phyloP scores from a whole-genome alignment of 805 yeast genomes.

The Wickerhamiella cacticola region DNA sequence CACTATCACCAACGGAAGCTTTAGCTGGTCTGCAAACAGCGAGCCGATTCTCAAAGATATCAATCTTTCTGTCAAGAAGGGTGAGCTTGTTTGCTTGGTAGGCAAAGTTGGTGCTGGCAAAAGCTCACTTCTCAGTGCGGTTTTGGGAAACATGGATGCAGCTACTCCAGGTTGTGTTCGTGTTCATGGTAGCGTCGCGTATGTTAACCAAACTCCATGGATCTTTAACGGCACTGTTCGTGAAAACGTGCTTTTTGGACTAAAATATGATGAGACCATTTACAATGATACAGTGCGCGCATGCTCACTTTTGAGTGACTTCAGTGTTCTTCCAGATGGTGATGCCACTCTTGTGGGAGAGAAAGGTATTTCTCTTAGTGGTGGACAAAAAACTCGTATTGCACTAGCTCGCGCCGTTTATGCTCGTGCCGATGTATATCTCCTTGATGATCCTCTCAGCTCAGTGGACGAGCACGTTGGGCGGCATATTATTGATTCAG shows the following conservation, averaged over 20 bases:
- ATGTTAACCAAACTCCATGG: conserved; percentile 90
- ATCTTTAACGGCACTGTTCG: conserved; percentile 86
- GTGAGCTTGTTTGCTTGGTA: conserved; percentile 72
- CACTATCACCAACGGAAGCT: conserved; percentile 29
- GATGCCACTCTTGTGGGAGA: conserved; percentile 76
- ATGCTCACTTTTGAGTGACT: conserved; percentile 56
- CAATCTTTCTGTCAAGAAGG: conserved; percentile 58
- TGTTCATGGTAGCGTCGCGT: conserved; percentile 70
- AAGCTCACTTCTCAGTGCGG: conserved; percentile 66
- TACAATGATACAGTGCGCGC: conserved; percentile 47
- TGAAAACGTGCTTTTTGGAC: conserved; percentile 64
- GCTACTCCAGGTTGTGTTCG: conserved; percentile 60
- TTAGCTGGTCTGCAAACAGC: conserved; percentile 49
- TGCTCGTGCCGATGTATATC: conserved; percentile 49
- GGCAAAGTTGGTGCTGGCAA: conserved; percentile 90
- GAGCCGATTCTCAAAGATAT: conserved; percentile 50
- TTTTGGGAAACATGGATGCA: conserved; percentile 64
- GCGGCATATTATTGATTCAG: conserved; percentile 61
- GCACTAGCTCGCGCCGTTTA: conserved; percentile 72
- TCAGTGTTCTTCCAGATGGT: conserved; percentile 57
- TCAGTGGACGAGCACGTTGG: conserved; percentile 86
- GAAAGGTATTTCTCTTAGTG: conserved; percentile 74
- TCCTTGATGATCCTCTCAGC: conserved; percentile 68
- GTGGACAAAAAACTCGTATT: conserved; percentile 80
- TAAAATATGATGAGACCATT: conserved; percentile 37